phyloP scores from a whole-genome alignment of 2,329 filamentous ascomycete species.

The Arthrobotrys sphaeroides region DNA sequence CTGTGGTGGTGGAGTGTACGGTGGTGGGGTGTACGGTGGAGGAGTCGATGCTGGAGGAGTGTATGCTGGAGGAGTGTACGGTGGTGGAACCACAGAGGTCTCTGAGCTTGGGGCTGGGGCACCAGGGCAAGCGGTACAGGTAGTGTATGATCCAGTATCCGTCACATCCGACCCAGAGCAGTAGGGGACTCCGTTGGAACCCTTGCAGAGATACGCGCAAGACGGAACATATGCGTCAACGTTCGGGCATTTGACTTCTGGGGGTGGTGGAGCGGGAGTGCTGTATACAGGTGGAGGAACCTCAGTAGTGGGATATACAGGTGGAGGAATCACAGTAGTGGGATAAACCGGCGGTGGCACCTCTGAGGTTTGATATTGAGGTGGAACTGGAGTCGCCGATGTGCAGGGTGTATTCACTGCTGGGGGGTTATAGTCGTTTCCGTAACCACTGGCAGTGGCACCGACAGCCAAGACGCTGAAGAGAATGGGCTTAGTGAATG shows the following conservation, averaged over 20 bases:
- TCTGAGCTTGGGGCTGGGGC: background rate
- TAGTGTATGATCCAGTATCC: background rate
- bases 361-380: constrained; percentile 8
- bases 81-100: background rate
- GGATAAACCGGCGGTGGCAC: background rate
- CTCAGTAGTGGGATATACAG: background rate
- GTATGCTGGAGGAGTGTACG: background rate
- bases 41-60: background rate
- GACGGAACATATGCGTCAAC: background rate
- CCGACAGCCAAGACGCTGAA: constrained; percentile 5
- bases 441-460: background rate
- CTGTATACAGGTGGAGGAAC: background rate
- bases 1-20: background rate
- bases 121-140: constrained; percentile 1
- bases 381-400: constrained; percentile 5
- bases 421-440: background rate
- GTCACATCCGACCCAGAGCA: background rate
- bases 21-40: background rate
- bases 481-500: constrained; percentile 14
- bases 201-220: background rate
- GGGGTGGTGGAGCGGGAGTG: background rate
- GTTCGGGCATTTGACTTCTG: constrained; percentile 4
- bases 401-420: background rate
- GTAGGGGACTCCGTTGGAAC: background rate
- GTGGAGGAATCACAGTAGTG: background rate